Evolutionary conservation across 2,329 filamentous ascomycete genomes (phyloP), one percentile per base, ranked within the genome.

Genomic region (Dryadomyces quercivorus): DNA sequence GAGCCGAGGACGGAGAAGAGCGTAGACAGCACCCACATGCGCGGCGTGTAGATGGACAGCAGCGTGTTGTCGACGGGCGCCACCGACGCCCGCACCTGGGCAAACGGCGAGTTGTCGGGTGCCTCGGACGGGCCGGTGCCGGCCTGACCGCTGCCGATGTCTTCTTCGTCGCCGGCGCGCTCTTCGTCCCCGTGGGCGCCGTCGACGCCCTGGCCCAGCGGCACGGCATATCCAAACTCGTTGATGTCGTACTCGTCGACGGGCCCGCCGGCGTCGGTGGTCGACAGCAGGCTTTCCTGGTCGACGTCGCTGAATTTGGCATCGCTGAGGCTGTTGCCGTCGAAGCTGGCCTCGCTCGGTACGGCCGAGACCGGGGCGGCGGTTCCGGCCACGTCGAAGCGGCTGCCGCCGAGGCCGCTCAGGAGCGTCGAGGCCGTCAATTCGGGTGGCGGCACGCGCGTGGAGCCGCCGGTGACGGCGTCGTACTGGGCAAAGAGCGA

Each of bases 1-100:
- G 88, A 92, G 58, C 88, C 88, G 43, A 90, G 77, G 42, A 93
- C 75, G 9, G 88, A 84, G 67, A 93, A 93, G 10, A 93, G 65
- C 40, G 88, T 76, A n/a, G 87, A 89, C 18, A 93, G 68, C 36
- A 75, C 75, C 88, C 88, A 93, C 88, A 93, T 93, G 53, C 88
- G 86, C 42, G 88, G 88, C 5, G 88, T 92, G 67, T 88, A 89
- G 64, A 93, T 90, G 9, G 87, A 92, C n/a, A 92, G 70, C 3
- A 81, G 76, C 16, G 77, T 82, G 64, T 93, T 81, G 69, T 93
- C 88, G 36, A 80, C 84, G 4, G 86, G 82, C 13, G 85, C 76
- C 8, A 93, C 88, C 0, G 86, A 89, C 47, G 88, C 88, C 55
- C 88, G 81, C 42, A 93, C 88, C 65, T 88, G 84, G 48, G 88